Conservation (phyloP, 352 stramenopile genomes). For the Peronospora tabacina region DNA sequence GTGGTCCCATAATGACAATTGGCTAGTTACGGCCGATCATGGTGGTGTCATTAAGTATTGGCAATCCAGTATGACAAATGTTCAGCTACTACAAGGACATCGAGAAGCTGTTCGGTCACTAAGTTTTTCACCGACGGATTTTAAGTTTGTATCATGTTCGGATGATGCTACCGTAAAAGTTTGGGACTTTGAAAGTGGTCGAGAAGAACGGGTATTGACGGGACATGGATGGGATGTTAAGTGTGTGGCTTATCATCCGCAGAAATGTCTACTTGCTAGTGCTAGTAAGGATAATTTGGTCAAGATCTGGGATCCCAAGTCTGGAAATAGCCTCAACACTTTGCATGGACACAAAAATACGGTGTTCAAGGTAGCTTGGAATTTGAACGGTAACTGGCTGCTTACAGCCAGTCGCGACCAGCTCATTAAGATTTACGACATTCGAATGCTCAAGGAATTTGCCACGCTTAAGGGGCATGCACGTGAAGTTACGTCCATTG, state of each 20-base stretch:
- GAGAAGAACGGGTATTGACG: constrained; percentile 91
- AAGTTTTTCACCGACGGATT: constrained; percentile 94
- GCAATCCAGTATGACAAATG: constrained; percentile 87
- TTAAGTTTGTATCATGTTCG: constrained; percentile 96
- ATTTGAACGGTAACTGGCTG: constrained; percentile 97
- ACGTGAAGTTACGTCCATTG: constrained; percentile 93
- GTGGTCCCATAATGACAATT: constrained; percentile 88
- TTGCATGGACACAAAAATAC: constrained; percentile 98
- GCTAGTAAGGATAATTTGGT: constrained; percentile 96
- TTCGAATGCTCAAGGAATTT: constrained; percentile 94
- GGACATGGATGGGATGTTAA: constrained; percentile 98
- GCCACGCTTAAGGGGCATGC: constrained; percentile 92
- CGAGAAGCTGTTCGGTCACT: constrained; percentile 90
- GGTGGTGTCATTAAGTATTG: constrained; percentile 90
- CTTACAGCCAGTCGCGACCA: constrained; percentile 95
- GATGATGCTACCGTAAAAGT: constrained; percentile 95
- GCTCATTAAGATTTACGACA: constrained; percentile 98
- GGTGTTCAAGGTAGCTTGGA: constrained; percentile 96
- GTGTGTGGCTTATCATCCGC: constrained; percentile 93
- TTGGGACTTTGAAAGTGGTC: constrained; percentile 85
- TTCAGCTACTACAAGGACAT: constrained; percentile 78
- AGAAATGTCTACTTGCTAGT: constrained; percentile 90
- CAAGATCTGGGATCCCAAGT: constrained; percentile 97
- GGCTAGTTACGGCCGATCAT: constrained; percentile 86
- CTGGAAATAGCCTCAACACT: constrained; percentile 88